Conservation (phyloP, 129 eudicot genomes). For the Smallanthus sonchifolius region DNA sequence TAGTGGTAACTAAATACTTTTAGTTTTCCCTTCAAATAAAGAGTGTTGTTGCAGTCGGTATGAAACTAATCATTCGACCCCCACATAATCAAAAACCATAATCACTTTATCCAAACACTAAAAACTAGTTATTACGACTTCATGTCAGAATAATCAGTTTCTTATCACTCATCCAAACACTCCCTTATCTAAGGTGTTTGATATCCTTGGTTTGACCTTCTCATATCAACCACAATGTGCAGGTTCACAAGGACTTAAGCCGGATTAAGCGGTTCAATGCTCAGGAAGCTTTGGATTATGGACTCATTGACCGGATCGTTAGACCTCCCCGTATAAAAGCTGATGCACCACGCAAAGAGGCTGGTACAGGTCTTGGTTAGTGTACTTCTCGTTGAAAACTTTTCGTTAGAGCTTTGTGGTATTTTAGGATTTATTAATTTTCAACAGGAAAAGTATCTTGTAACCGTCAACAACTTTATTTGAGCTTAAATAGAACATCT, state of each 20-base stretch:
- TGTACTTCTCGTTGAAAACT: neutral
- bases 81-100: neutral
- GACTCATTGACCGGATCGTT: conserved; percentile 63
- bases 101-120: too few relatives aligned
- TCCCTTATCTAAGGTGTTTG: neutral
- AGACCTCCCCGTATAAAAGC: conserved; percentile 58
- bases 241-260: conserved; percentile 58
- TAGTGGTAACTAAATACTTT: neutral
- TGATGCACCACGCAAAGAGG: conserved; percentile 43
- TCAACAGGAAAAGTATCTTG: conserved; percentile 2
- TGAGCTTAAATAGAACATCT: neutral
- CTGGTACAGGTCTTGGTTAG: conserved; percentile 36
- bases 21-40: neutral
- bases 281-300: conserved; percentile 73
- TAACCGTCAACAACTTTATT: conserved; percentile 3
- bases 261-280: conserved; percentile 50
- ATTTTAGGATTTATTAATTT: neutral
- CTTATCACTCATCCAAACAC: neutral
- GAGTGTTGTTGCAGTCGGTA: neutral
- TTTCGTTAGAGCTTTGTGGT: neutral
- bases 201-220: neutral
- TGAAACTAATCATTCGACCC: neutral
- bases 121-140: neutral
- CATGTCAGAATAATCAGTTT: neutral
- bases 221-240: conserved; percentile 19